Percentiles rank a stretch among this genome's conserved stretches.
Evolutionary conservation across 345 rosid genomes (phyloP).

Genomic region (Raphanus raphanistrum): DNA sequence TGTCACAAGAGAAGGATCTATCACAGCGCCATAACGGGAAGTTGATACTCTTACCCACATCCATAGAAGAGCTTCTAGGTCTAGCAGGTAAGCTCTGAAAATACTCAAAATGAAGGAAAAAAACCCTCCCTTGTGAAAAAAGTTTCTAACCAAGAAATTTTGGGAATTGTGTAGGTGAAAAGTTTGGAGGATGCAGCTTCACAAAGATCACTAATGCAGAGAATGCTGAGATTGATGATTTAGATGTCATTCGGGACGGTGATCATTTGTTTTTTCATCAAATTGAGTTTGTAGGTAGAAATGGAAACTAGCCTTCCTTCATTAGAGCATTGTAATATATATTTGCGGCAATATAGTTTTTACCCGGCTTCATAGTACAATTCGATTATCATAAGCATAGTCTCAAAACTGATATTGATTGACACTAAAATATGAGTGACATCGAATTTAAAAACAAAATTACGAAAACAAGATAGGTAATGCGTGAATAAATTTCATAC

Average conservation of each 20-base stretch:
- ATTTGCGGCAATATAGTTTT: constrained; percentile 36
- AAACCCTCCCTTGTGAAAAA: background rate
- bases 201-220: constrained; percentile 55
- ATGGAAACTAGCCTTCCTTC: constrained; percentile 12
- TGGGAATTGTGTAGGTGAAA: constrained; percentile 61
- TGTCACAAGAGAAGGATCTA: constrained; percentile 40
- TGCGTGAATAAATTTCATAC: background rate
- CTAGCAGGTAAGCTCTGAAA: constrained; percentile 69
- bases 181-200: constrained; percentile 62
- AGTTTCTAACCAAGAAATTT: constrained; percentile 36
- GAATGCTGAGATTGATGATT: constrained; percentile 79
- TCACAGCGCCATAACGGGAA: constrained; percentile 45
- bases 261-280: constrained; percentile 82
- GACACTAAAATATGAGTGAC: background rate
- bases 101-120: background rate
- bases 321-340: constrained; percentile 12
- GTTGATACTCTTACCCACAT: constrained; percentile 75
- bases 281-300: constrained; percentile 38
- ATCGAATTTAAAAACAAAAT: background rate
- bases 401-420: background rate
- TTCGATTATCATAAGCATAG: background rate
- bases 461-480: background rate
- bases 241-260: constrained; percentile 80
- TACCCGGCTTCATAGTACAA: background rate
- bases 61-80: constrained; percentile 74